Evolutionary conservation across 345 rosid species (phyloP), one percentile per base, ranked within the genome.

Genomic region (Brassica incana): DNA sequence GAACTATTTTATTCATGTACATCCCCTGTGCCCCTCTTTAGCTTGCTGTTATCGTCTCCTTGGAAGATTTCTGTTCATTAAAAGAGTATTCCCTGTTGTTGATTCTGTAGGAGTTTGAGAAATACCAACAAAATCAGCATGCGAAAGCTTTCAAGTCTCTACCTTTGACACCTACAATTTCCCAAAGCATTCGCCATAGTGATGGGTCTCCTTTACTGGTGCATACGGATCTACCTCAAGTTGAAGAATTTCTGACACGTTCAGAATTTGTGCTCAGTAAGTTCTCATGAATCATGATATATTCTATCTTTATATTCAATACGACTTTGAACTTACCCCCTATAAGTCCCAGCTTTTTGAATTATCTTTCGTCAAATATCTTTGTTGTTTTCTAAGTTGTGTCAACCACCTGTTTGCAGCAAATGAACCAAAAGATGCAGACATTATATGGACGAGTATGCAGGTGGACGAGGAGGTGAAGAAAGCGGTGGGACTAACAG

Each of bases 151-250:
- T 83, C 29, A 61, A 81, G 58, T 81, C 83, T 65, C 32, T 78
- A 54, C 83, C 88, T 3, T 33, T 25, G 11, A 69, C 75, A 58
- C 74, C 91, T 56, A 79, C 89, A 56, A 48, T 80, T 25, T 65
- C 84, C 23, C 78, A 59, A 82, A 79, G 83, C 81, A 72, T 90
- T 77, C 67, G 32, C 59, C 73, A 25, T 52, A 80, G 71, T 71
- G 87, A 92, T 82, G 90, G 88, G 80, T 16, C 78, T 73, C 79
- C 88, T 76, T 81, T 89, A 61, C 83, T 63, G 36, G 96, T 95
- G 74, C 88, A 89, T 87, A 95, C 98, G 7, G 99, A 95, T 84
- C 84, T 91, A 75, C 97, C 99, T 67, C 98, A 89, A 71, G 89
- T 95, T 35, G 96, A 91, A 82, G 99, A 91, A 38, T 87, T 84